Evolutionary conservation across 768 basidiomycete genomes (phyloP).

Genomic region (Suillus fuscotomentosus): DNA sequence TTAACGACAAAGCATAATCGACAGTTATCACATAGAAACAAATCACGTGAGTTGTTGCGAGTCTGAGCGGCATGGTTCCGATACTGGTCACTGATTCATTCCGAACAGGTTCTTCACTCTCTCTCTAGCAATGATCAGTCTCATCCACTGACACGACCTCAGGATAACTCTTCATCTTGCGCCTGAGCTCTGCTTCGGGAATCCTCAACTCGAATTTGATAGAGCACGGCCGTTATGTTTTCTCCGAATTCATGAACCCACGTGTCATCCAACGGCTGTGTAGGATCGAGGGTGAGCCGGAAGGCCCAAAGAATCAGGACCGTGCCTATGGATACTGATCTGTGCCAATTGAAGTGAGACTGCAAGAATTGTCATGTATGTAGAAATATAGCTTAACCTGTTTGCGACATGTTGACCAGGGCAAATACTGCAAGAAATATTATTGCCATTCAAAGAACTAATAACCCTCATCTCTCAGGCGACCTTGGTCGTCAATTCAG

Average conservation of each 20-base stretch:
- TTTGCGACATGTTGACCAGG: constrained; percentile 39
- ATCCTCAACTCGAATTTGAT: constrained; percentile 48
- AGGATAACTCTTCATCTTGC: background rate
- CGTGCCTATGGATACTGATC: constrained; percentile 59
- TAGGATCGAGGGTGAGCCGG: constrained; percentile 16
- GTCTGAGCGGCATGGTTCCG: background rate
- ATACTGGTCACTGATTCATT: background rate
- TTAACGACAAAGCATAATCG: background rate
- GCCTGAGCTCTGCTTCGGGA: background rate
- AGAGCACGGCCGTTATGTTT: constrained; percentile 48
- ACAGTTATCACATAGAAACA: background rate
- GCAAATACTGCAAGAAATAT: constrained; percentile 39
- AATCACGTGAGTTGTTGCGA: background rate
- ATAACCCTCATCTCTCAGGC: background rate
- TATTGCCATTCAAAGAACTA: background rate
- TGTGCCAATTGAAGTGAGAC: constrained; percentile 13
- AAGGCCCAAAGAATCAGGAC: constrained; percentile 25
- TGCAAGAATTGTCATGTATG: background rate
- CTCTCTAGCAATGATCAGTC: background rate
- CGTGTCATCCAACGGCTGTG: constrained; percentile 53
- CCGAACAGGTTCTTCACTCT: background rate
- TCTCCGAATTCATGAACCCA: constrained; percentile 44
- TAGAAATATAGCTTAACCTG: background rate
- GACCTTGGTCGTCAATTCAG: background rate
- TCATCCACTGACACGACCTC: background rate